Conservation (phyloP, 73 alveolate species). For the Paraurostyla sp. region DNA sequence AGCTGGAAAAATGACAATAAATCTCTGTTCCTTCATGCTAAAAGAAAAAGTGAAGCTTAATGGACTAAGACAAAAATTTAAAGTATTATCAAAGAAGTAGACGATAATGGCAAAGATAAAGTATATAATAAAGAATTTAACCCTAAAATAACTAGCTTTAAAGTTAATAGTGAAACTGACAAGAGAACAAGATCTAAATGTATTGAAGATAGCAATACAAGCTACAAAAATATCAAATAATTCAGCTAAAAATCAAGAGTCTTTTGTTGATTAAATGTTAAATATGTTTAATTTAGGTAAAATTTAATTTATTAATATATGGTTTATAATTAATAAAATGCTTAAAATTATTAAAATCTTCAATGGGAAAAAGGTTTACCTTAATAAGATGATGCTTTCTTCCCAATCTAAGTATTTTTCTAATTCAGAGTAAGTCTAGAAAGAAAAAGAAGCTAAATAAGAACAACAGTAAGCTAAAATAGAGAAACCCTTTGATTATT, state of each 20-base stretch:
- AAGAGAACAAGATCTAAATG: slow-evolving; percentile 6
- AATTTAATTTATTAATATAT: no score
- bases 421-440: neutral
- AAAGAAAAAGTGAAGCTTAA: slow-evolving; percentile 17
- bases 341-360: no score
- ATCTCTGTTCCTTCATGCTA: neutral
- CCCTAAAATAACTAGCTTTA: neutral
- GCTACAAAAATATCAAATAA: neutral
- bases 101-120: neutral
- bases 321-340: no score
- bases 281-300: no score
- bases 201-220: neutral
- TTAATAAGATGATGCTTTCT: no score
- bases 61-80: slow-evolving; percentile 29
- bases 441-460: neutral
- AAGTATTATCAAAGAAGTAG: slow-evolving; percentile 31
- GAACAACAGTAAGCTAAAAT: neutral
- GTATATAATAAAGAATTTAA: neutral
- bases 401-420: no score
- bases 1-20: slow-evolving; percentile 42
- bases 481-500: slow-evolving; percentile 52
- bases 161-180: neutral
- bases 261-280: neutral
- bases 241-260: neutral
- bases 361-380: no score